Percentiles rank a stretch among this genome's conserved stretches.
Conservation (phyloP, 2,329 filamentous ascomycete genomes). For the Aspergillus spinulosporus region DNA sequence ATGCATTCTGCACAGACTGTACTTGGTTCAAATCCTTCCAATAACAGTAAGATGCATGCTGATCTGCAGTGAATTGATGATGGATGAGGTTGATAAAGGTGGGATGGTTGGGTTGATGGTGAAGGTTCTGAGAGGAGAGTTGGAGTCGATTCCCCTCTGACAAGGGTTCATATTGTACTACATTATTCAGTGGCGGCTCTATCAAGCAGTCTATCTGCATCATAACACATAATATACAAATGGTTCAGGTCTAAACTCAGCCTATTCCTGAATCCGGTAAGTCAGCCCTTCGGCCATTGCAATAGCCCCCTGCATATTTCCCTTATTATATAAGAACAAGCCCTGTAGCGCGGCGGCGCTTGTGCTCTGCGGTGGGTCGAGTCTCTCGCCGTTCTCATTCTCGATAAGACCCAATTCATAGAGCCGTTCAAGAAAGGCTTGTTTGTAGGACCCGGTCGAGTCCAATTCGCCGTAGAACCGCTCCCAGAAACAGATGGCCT, state of each 20-base stretch:
- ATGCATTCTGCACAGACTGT: neutral
- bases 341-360: slow-evolving; percentile 94
- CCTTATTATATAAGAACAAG: slow-evolving; percentile 93
- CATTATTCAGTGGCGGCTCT: slow-evolving; percentile 1
- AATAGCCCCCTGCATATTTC: slow-evolving; percentile 83
- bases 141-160: neutral
- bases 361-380: slow-evolving; percentile 55
- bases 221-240: slow-evolving; percentile 21
- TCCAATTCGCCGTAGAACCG: slow-evolving; percentile 90
- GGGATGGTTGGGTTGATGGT: neutral
- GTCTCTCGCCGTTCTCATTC: slow-evolving; percentile 51
- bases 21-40: neutral
- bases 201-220: slow-evolving; percentile 7
- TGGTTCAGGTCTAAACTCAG: slow-evolving; percentile 21
- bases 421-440: slow-evolving; percentile 70
- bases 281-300: slow-evolving; percentile 63
- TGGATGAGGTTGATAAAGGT: neutral
- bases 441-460: slow-evolving; percentile 59
- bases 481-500: slow-evolving; percentile 87
- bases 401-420: slow-evolving; percentile 70
- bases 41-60: neutral
- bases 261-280: slow-evolving; percentile 34
- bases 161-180: slow-evolving; percentile 4
- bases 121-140: neutral
- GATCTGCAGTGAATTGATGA: slow-evolving; percentile 1